Evolutionary conservation across 1,139 yeast species (phyloP).

Genomic region (Debaryomycetaceae sp.): DNA sequence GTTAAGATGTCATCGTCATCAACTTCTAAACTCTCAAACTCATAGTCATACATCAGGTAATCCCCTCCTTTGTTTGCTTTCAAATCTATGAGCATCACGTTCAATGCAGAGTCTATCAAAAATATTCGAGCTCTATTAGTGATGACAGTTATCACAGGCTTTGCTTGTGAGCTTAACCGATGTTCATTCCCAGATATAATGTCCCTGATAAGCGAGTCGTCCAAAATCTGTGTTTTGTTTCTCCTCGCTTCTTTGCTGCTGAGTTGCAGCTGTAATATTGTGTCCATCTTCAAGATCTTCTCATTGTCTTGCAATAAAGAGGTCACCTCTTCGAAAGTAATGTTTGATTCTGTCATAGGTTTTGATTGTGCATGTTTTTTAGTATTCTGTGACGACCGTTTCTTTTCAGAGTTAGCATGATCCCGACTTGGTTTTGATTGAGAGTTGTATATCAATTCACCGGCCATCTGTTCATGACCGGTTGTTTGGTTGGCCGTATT

Average conservation of each 20-base stretch:
- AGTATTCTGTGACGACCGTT: neutral
- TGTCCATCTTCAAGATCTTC: conserved; percentile 42
- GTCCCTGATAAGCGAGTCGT: conserved; percentile 35
- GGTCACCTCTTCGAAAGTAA: conserved; percentile 34
- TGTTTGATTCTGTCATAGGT: conserved; percentile 4
- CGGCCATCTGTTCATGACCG: neutral
- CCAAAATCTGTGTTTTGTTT: conserved; percentile 21
- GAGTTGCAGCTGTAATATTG: conserved; percentile 35
- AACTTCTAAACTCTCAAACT: conserved; percentile 45
- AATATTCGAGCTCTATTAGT: conserved; percentile 46
- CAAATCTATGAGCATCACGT: conserved; percentile 42
- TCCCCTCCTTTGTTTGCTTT: conserved; percentile 54
- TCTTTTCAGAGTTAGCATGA: neutral
- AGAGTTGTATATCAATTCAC: neutral
- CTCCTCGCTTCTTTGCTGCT: conserved; percentile 22
- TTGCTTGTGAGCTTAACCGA: conserved; percentile 30
- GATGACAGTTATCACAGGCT: conserved; percentile 45
- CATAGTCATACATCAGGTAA: conserved; percentile 77
- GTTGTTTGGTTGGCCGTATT: neutral
- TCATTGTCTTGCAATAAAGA: conserved; percentile 31
- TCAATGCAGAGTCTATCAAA: conserved; percentile 33
- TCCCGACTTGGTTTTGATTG: neutral
- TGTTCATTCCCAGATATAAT: conserved; percentile 39
- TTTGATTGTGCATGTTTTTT: neutral
- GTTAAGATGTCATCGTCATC: conserved; percentile 36